Conservation (phyloP, 2,329 filamentous ascomycete species). For the Penicillium sp. region DNA sequence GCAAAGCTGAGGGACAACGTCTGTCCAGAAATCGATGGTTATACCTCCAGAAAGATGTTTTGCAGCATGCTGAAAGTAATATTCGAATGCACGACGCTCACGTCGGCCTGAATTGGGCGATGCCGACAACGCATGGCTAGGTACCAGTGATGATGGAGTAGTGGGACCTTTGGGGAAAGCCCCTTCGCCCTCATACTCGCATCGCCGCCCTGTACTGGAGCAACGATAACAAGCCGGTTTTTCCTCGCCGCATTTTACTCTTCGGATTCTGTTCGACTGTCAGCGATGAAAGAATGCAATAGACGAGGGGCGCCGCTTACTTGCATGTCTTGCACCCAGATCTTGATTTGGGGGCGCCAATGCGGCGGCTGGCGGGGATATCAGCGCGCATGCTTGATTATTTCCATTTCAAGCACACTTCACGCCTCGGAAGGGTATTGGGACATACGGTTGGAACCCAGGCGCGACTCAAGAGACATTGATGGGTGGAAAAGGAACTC, state of each 20-base stretch:
- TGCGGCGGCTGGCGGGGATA: neutral
- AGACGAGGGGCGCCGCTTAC: conserved; percentile 3
- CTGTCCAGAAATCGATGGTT: conserved; percentile 25
- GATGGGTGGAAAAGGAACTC: neutral
- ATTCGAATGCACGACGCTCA: conserved; percentile 29
- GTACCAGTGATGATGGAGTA: neutral
- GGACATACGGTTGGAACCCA: neutral
- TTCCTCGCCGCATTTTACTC: conserved; percentile 31
- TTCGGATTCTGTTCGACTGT: conserved; percentile 13
- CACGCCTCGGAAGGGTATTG: neutral
- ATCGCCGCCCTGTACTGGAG: conserved; percentile 20
- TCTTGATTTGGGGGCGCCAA: conserved; percentile 16
- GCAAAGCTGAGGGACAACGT: conserved; percentile 22
- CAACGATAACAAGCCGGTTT: conserved; percentile 24
- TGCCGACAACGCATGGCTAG: neutral
- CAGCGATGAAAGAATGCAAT: neutral
- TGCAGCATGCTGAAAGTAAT: conserved; percentile 24
- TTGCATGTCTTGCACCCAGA: conserved; percentile 23
- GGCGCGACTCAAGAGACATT: neutral
- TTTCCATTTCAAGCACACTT: neutral
- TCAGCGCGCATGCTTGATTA: neutral
- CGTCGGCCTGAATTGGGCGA: conserved; percentile 10
- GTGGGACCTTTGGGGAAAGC: neutral
- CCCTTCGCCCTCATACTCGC: conserved; percentile 16
- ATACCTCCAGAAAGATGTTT: conserved; percentile 17